These are phyloP conservation scores for Stellera chamaejasme DNA, from an alignment of 345 rosid species.

Conservation along the genomic window DNA sequence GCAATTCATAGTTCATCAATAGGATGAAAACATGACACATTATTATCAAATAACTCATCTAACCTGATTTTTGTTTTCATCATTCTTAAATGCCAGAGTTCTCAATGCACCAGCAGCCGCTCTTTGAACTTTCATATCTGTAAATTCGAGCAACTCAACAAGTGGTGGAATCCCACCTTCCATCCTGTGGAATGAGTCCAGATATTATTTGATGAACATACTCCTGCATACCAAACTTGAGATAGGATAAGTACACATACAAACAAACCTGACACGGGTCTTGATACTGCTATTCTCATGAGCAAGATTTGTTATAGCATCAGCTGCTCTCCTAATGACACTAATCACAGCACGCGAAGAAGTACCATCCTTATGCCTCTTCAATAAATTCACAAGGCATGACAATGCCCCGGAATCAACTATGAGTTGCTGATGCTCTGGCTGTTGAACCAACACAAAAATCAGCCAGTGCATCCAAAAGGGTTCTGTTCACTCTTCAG, in stretches of 20 bases:
- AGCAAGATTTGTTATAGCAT: conserved; percentile 98
- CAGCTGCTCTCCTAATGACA: conserved; percentile 94
- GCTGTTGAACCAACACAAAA: conserved; percentile 47
- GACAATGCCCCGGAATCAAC: conserved; percentile 88
- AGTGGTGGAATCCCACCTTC: conserved; percentile 98
- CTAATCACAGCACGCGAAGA: conserved; percentile 70
- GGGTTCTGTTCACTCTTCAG: too few species aligned
- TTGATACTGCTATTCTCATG: conserved; percentile 95
- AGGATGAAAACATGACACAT: background rate
- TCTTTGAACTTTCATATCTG: conserved; percentile 91
- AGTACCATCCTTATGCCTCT: conserved; percentile 55
- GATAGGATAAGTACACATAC: conserved; percentile 6
- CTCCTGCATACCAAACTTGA: conserved; percentile 9
- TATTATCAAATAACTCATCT: conserved; percentile 7
- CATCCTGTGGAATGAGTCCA: conserved; percentile 41
- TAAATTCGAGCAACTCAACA: conserved; percentile 84
- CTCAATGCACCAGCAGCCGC: conserved; percentile 98
- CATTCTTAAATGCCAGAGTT: conserved; percentile 94
- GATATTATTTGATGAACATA: conserved; percentile 13
- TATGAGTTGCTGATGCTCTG: conserved; percentile 95
- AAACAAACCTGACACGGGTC: conserved; percentile 86
- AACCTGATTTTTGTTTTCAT: conserved; percentile 92
- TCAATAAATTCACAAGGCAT: conserved; percentile 74
- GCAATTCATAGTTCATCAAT: conserved; percentile 11
- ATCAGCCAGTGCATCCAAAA: conserved; percentile 1